Conservation (phyloP, 345 rosid genomes). For the Linum tenue region DNA sequence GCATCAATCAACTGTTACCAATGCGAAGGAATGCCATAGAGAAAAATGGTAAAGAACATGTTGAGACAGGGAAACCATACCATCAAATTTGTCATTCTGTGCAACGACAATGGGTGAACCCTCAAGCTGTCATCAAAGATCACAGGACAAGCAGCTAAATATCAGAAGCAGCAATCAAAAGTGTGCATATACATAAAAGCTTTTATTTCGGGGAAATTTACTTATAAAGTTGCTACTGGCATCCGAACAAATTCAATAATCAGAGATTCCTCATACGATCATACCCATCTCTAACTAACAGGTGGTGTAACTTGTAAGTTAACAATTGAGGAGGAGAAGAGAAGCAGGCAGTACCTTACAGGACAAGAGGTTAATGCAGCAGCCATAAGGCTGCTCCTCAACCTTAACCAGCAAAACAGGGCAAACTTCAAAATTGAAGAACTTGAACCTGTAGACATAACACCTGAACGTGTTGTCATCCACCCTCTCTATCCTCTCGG, state of each 20-base stretch:
- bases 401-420: constrained; percentile 85
- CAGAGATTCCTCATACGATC: too few relatives aligned
- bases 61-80: constrained; percentile 64
- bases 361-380: constrained; percentile 85
- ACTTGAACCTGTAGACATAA: constrained; percentile 67
- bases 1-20: too few relatives aligned
- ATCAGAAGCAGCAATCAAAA: background rate
- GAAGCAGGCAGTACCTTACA: constrained; percentile 43
- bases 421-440: constrained; percentile 84
- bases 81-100: constrained; percentile 89
- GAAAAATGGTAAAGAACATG: constrained; percentile 34
- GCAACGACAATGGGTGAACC: constrained; percentile 85
- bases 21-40: too few relatives aligned
- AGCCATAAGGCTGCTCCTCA: constrained; percentile 79
- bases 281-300: constrained; percentile 20
- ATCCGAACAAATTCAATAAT: too few relatives aligned
- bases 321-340: background rate
- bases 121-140: constrained; percentile 53
- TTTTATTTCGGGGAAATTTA: too few relatives aligned
- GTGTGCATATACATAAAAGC: too few relatives aligned
- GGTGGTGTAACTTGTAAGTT: constrained; percentile 26
- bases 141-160: constrained; percentile 9
- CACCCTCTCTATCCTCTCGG: constrained; percentile 90
- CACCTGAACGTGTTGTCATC: constrained; percentile 81
- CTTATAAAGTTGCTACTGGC: too few relatives aligned